Evolutionary conservation across 176 grass and related monocot species (phyloP).

Genomic region (Hordeum marinum): DNA sequence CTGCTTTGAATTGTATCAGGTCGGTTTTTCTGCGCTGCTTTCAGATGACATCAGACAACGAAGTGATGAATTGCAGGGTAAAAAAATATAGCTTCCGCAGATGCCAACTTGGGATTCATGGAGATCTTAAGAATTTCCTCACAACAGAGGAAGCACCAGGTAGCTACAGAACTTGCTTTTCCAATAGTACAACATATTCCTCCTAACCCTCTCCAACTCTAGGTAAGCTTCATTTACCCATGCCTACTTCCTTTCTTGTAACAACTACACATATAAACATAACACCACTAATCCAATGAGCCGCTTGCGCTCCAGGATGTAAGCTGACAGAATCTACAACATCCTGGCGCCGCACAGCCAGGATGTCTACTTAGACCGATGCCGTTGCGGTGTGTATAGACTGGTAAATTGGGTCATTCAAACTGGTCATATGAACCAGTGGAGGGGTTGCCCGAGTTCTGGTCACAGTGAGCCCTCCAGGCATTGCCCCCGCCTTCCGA

Average conservation of each 20-base stretch:
- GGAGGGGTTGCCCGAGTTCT: conserved; percentile 74
- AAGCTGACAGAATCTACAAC: conserved; percentile 40
- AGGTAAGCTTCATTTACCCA: conserved; percentile 32
- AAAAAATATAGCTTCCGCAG: neutral
- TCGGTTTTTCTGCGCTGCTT: neutral
- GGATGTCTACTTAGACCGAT: neutral
- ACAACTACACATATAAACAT: conserved; percentile 58
- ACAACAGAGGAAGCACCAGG: neutral
- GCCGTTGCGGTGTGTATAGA: neutral
- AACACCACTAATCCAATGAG: conserved; percentile 22
- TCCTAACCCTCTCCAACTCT: conserved; percentile 4
- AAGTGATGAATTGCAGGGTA: neutral
- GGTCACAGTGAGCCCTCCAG: conserved; percentile 67
- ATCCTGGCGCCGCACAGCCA: neutral
- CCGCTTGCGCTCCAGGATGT: conserved; percentile 28
- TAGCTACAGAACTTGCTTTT: conserved; percentile 18
- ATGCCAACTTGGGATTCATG: conserved; percentile 3
- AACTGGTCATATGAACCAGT: conserved; percentile 75
- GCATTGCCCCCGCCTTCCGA: conserved; percentile 59
- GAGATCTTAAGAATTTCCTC: conserved; percentile 22
- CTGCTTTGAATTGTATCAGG: neutral
- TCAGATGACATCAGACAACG: neutral
- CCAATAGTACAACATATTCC: conserved; percentile 12
- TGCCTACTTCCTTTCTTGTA: conserved; percentile 36
- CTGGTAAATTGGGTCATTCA: conserved; percentile 34